Evolutionary conservation across 345 rosid species (phyloP), one percentile per base, ranked within the genome.

Genomic region (Lepidium didymum): DNA sequence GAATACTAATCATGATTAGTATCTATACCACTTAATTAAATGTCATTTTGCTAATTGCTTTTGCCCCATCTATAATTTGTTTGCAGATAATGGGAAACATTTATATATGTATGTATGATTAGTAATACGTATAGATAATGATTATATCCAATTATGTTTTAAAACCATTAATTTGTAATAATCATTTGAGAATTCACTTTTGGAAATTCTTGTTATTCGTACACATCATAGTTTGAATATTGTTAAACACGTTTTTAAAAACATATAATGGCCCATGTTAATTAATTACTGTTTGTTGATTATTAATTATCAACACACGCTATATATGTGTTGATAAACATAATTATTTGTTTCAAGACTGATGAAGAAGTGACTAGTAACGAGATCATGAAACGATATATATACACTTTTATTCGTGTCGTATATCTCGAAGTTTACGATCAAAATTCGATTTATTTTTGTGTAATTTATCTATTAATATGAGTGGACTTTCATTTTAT

Each of bases 1-100:
- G 62, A 66, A 73, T 66, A 62, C 33, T 51, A 73, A 66, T 73
- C 62, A 73, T 73, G 67, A 73, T 73, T 66, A 65, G 45, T 31
- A 72, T 47, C 33, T 19, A 47, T 42, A 66, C 11, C 21, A 73
- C 33, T 73, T 65, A 58, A 14, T 45, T 29, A 29, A 29, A 5
- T 29, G 33, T 73, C 15, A 54, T 33, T 73, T 59, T 51, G 72
- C 67, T 66, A 42, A 50, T 66, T 51, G 62, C 61, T 42, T 58
- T 66, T 31, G 1, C 67, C 72, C 62, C 33, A 43, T 64, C 62
- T 25, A 14, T 55, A 0, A 64, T 56, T 73, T 73, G 72, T 73
- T 73, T 73, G 51, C 55, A 34, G 10, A 41, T 49, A 66, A 66
- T 58, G 62, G 41, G 35, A 66, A 58, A 34, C 67, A 29, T 29